Evolutionary conservation across 2,329 filamentous ascomycete species (phyloP).

Genomic region (Neopestalotiopsis rosae): DNA sequence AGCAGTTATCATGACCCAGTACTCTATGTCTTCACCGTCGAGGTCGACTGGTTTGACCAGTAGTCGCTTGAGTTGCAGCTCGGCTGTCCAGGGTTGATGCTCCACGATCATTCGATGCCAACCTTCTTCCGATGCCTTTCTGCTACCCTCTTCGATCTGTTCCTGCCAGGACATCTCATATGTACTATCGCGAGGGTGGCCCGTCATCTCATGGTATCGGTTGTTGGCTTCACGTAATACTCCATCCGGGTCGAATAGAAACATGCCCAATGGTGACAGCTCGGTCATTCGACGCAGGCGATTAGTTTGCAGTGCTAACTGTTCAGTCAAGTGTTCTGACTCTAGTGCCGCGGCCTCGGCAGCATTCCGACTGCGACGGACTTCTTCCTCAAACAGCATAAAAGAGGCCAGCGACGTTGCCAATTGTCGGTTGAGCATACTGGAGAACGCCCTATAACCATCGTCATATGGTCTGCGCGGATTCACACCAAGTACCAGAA

Average conservation of each 20-base stretch:
- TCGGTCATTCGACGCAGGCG: constrained; percentile 44
- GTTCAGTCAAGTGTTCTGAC: constrained; percentile 38
- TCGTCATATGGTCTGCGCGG: constrained; percentile 67
- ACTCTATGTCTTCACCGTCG: constrained; percentile 45
- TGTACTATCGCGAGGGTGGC: constrained; percentile 41
- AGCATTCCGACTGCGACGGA: constrained; percentile 50
- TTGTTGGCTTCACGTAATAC: constrained; percentile 50
- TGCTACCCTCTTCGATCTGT: constrained; percentile 42
- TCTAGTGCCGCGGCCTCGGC: constrained; percentile 41
- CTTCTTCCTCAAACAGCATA: constrained; percentile 69
- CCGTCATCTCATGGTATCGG: constrained; percentile 53
- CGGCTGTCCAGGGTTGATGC: constrained; percentile 42
- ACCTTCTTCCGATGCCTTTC: constrained; percentile 36
- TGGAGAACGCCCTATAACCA: constrained; percentile 65
- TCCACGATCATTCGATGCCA: constrained; percentile 44
- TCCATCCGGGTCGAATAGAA: constrained; percentile 44
- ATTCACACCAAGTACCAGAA: constrained; percentile 67
- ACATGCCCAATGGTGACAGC: constrained; percentile 43
- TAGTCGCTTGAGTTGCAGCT: constrained; percentile 46
- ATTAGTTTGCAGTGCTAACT: constrained; percentile 41
- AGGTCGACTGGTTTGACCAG: constrained; percentile 36
- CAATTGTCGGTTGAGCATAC: constrained; percentile 50
- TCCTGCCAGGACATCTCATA: constrained; percentile 48
- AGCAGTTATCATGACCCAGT: constrained; percentile 47
- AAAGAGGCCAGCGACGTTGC: constrained; percentile 68